Conservation (phyloP, 805 yeast species). For the Barnettozyma siamensis region DNA sequence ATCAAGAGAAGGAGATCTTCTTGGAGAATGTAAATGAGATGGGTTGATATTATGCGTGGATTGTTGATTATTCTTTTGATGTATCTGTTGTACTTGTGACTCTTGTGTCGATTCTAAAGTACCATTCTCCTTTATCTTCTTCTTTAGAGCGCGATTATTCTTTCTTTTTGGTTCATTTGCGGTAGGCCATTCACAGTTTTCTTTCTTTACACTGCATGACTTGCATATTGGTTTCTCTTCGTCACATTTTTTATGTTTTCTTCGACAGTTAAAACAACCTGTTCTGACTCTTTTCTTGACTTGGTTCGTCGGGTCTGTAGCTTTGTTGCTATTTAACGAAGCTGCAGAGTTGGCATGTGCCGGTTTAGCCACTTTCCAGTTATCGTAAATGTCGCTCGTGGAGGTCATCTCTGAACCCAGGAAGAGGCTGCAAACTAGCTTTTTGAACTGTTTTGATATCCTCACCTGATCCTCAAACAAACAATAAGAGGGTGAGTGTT, state of each 20-base stretch:
- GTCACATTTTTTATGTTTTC: slow-evolving; percentile 62
- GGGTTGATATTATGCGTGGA: too few relatives aligned
- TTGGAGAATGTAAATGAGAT: background rate
- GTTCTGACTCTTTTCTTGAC: slow-evolving; percentile 37
- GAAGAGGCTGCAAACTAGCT: too few relatives aligned
- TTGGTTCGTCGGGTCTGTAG: background rate
- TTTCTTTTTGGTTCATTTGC: background rate
- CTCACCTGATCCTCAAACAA: too few relatives aligned
- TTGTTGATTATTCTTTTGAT: background rate
- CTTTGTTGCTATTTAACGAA: background rate
- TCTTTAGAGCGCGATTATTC: background rate
- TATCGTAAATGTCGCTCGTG: background rate
- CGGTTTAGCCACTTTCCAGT: background rate
- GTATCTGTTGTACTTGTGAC: background rate
- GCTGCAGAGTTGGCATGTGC: background rate
- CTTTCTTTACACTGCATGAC: slow-evolving; percentile 34
- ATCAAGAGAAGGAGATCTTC: background rate
- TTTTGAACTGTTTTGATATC: too few relatives aligned
- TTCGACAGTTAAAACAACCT: slow-evolving; percentile 58
- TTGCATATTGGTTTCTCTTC: slow-evolving; percentile 37
- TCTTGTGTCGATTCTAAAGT: background rate
- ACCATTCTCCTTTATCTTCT: background rate
- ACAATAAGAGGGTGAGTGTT: too few relatives aligned
- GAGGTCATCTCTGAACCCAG: background rate
- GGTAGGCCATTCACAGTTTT: slow-evolving; percentile 21